Evolutionary conservation across 495 filamentous ascomycete genomes (phyloP), one percentile per base, ranked within the genome.

Genomic region (Neurospora sublineolata): DNA sequence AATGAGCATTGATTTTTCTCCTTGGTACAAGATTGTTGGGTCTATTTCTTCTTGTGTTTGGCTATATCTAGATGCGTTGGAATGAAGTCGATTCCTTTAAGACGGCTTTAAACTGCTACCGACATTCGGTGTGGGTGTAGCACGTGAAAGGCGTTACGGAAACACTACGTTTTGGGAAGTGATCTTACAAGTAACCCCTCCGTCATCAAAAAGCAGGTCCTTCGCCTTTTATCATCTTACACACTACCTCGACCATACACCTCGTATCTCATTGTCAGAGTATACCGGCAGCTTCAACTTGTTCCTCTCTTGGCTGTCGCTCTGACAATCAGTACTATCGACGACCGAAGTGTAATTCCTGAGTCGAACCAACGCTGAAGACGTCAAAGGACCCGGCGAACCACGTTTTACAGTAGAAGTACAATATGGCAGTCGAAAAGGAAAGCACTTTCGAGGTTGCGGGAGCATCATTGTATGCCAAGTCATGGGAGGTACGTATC

Each of bases 401-500:
- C 16, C 18, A 64, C 23, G 3, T 37, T 5, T 69, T 41, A n/a
- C 67, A 36, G 44, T 7, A 16, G 27, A 23, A 16, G 23, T 14
- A 40, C 74, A 83, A 73, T 5, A 88, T 88, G 86, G 77, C 80
- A 1, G 76, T 79, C 41, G 77, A 81, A 74, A 75, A 78, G 30
- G 87, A 90, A 72, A 84, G 84, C n/a, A 84, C 80, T n/a, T 80
- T 87, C 40, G 69, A 80, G 9, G 74, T 85, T n/a, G 90, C 89
- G 71, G 89, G 87, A 64, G 79, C 80, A 12, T 84, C 83, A 75
- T 83, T 96, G 58, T 94, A 92, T 83, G 92, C 91, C 68, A 97
- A 96, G 79, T 92, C 90, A 42, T 97, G 93, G 93, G 89, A 87
- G 83, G 93, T 95, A 78, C 74, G 85, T 84, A 69, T 67, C 67